Percentiles rank a stretch among this genome's conserved stretches.
These are phyloP conservation scores for Magnaporthiopsis incrustans DNA, from an alignment of 2,329 filamentous ascomycete species.

Conservation along the genomic window DNA sequence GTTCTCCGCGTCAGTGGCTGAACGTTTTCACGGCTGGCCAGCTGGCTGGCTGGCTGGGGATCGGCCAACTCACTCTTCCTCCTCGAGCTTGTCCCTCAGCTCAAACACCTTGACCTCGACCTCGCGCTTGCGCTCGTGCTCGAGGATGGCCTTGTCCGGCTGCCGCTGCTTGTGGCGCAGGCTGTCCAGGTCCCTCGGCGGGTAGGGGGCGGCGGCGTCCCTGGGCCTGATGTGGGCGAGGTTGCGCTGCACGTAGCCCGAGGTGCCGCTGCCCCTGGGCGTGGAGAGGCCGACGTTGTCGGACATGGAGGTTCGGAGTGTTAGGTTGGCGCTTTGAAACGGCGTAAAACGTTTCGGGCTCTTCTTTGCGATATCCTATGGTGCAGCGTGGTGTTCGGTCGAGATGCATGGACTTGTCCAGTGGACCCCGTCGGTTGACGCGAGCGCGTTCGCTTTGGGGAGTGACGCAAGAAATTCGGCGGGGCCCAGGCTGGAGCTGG, in stretches of 20 bases:
- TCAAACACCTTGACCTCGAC: slow-evolving; percentile 93
- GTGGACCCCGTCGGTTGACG: background rate
- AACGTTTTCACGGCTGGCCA: too few relatives aligned
- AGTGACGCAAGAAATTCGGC: background rate
- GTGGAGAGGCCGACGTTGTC: slow-evolving; percentile 96
- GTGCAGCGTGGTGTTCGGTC: background rate
- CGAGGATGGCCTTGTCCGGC: slow-evolving; percentile 85
- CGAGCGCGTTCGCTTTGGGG: background rate
- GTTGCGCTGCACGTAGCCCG: slow-evolving; percentile 96
- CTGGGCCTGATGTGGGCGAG: slow-evolving; percentile 80
- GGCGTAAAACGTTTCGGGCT: background rate
- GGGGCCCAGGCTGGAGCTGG: background rate
- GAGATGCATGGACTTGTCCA: background rate
- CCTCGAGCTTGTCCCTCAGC: slow-evolving; percentile 82
- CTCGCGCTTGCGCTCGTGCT: slow-evolving; percentile 85
- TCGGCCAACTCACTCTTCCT: slow-evolving; percentile 58
- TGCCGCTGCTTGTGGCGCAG: slow-evolving; percentile 71
- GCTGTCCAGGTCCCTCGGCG: slow-evolving; percentile 57
- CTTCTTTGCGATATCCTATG: too few relatives aligned
- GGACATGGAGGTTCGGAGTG: slow-evolving; percentile 53
- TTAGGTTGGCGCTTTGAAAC: background rate
- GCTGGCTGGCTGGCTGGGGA: background rate
- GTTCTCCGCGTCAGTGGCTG: background rate
- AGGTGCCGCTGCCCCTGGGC: slow-evolving; percentile 89
- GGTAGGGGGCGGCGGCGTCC: slow-evolving; percentile 72